Evolutionary conservation across 768 basidiomycete species (phyloP).

Genomic region (Lyophyllum decastes): DNA sequence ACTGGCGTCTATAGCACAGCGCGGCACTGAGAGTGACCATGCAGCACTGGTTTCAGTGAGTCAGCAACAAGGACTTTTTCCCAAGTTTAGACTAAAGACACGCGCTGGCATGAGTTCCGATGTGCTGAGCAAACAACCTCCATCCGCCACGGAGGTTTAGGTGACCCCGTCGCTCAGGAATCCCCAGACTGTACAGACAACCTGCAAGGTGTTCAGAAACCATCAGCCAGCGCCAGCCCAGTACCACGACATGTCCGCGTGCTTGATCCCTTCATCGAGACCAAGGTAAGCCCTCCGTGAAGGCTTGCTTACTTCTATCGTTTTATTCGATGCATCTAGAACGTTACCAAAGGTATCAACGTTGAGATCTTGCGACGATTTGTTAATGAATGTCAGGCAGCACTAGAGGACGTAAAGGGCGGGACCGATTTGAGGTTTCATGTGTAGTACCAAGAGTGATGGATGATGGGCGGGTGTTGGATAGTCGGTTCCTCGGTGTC

Average conservation of each 20-base stretch:
- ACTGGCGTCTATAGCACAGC: conserved; percentile 12
- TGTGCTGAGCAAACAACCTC: conserved; percentile 19
- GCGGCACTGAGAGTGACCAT: conserved; percentile 25
- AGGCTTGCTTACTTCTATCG: not conserved
- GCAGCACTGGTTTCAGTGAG: conserved; percentile 45
- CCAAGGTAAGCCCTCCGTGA: not conserved
- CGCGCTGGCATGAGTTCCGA: conserved; percentile 38
- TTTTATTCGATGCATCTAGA: conserved; percentile 1
- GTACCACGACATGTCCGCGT: not conserved
- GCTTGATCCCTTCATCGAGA: conserved; percentile 13
- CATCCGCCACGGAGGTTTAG: conserved; percentile 8
- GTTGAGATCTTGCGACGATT: not conserved
- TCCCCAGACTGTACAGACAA: not conserved
- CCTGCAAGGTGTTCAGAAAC: not conserved
- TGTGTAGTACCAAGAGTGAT: not conserved
- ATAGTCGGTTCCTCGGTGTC: not conserved
- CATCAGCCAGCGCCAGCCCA: not conserved
- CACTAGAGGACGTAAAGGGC: not conserved
- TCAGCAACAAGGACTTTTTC: conserved; percentile 8
- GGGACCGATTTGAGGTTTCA: not conserved
- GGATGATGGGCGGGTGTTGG: conserved; percentile 1
- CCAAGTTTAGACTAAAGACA: not conserved
- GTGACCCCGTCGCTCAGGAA: not conserved
- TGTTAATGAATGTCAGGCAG: not conserved
- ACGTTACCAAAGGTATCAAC: not conserved